A percentile compares a stretch with the other conserved stretches of the same genome.
These are phyloP conservation scores for Ophiostoma novo-ulmi DNA, from an alignment of 2,329 filamentous ascomycete species.

Conservation along the genomic window DNA sequence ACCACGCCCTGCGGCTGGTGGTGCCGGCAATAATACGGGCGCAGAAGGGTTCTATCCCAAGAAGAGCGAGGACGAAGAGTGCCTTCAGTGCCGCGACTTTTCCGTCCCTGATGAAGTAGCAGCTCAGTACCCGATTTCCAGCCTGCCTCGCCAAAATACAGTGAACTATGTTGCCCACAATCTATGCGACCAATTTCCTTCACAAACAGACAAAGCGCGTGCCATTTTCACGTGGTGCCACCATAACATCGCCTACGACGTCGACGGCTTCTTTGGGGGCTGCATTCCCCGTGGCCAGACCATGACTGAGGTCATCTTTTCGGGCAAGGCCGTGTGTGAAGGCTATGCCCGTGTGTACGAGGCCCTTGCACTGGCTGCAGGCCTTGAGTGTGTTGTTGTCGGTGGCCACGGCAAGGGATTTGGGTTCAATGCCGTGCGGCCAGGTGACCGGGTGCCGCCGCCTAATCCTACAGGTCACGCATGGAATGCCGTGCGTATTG, in stretches of 20 bases:
- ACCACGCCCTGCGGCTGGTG: constrained; percentile 21
- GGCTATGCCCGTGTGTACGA: constrained; percentile 83
- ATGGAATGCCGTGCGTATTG: constrained; percentile 89
- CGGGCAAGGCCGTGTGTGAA: constrained; percentile 81
- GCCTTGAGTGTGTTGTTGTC: constrained; percentile 70
- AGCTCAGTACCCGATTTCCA: constrained; percentile 65
- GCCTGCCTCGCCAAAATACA: constrained; percentile 60
- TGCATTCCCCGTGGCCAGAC: constrained; percentile 58
- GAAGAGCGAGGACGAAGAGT: constrained; percentile 39
- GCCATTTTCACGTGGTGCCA: constrained; percentile 94
- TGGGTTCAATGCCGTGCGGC: constrained; percentile 59
- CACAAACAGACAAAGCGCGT: constrained; percentile 80
- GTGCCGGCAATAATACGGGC: constrained; percentile 13
- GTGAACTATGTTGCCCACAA: constrained; percentile 70
- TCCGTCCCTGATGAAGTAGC: constrained; percentile 74
- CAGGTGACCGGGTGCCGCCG: constrained; percentile 61
- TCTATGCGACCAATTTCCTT: constrained; percentile 74
- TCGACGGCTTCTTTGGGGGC: constrained; percentile 69
- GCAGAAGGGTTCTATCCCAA: constrained; percentile 15
- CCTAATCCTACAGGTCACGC: constrained; percentile 65
- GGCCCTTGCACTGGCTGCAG: constrained; percentile 70
- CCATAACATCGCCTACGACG: constrained; percentile 86
- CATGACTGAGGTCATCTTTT: constrained; percentile 66
- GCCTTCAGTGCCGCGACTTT: constrained; percentile 83
- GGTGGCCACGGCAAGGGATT: constrained; percentile 82